Base-by-base conservation (phyloP, 2,329 filamentous ascomycete genomes). In the Verticillium longisporum region DNA sequence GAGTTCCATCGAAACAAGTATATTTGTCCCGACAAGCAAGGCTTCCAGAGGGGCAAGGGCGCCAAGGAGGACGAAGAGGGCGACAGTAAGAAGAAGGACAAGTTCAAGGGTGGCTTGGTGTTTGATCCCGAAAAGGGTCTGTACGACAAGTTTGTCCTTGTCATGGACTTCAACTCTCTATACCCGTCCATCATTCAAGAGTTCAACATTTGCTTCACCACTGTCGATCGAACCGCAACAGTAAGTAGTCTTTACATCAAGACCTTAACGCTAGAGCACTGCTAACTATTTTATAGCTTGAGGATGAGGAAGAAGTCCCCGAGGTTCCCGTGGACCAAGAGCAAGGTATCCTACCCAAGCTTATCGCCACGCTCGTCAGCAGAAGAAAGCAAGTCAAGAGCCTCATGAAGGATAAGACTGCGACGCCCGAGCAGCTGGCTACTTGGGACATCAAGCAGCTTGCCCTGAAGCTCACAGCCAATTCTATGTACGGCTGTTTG, bases 81-180 rank as follows among this genome's bases (percentile, higher is more conserved):
- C 9, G 90, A 92, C 65, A 85, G 84, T 62, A 99, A 97, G 78
- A 99, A 98, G 82, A 99, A 97, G 75, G 96, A 99, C 78, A 99
- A 98, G 76, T 99, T 90, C 81, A 98, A 99, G 79, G 95, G 95
- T 72, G 95, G 96, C 81, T 87, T 99, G 36, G 95, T 99, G 61
- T 98, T 99, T 68, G 95, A 99, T 74, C 95, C 95, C 4, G 93
- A 98, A 73, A 97, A 94, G 75, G 95, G 96, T 18, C 83, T 99
- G 4, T 99, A 99, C 72, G 95, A 99, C 82, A 96, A 96, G 77
- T 97, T 96, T 74, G 90, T 99, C 60, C 84, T 99, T 61, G 96
- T 99, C 75, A 99, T 99, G 96, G 95, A 99, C 80, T 99, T 99
- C 81, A 99, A 99, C 83, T 97, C 93, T 69, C 81, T 99, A 64